Conservation (phyloP, 176 grass and related monocot genomes). For the Avena sativa region DNA sequence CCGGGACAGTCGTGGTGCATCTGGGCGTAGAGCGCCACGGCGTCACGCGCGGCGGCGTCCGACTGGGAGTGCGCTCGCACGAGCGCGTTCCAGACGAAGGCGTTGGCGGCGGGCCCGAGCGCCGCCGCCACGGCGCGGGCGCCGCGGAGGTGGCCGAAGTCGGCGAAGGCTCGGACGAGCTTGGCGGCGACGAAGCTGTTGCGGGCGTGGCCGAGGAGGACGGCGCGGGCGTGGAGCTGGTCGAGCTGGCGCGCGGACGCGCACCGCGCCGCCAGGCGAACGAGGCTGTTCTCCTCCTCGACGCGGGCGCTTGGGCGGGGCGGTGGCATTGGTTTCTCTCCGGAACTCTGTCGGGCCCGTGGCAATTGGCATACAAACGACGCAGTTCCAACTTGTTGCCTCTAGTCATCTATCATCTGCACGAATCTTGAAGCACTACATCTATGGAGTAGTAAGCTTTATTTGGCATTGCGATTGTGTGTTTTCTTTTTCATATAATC, state of each 20-base stretch:
- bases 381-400: background rate
- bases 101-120: conserved; percentile 22
- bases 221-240: conserved; percentile 46
- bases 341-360: background rate
- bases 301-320: background rate
- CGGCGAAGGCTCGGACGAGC: conserved; percentile 50
- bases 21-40: conserved; percentile 39
- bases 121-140: conserved; percentile 42
- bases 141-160: conserved; percentile 36
- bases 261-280: conserved; percentile 42
- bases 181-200: conserved; percentile 53
- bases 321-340: background rate
- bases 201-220: conserved; percentile 37
- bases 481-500: too few relatives aligned
- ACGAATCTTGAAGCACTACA: background rate
- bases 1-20: conserved; percentile 33
- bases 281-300: conserved; percentile 49
- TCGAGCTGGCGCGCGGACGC: conserved; percentile 29
- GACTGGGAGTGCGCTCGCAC: conserved; percentile 48
- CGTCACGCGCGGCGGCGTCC: background rate
- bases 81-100: conserved; percentile 55
- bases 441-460: too few relatives aligned
- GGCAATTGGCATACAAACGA: background rate
- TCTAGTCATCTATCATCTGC: background rate
- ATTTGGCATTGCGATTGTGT: too few relatives aligned